Evolutionary conservation across 768 basidiomycete genomes (phyloP).

Genomic region (Tricholoma sp.): DNA sequence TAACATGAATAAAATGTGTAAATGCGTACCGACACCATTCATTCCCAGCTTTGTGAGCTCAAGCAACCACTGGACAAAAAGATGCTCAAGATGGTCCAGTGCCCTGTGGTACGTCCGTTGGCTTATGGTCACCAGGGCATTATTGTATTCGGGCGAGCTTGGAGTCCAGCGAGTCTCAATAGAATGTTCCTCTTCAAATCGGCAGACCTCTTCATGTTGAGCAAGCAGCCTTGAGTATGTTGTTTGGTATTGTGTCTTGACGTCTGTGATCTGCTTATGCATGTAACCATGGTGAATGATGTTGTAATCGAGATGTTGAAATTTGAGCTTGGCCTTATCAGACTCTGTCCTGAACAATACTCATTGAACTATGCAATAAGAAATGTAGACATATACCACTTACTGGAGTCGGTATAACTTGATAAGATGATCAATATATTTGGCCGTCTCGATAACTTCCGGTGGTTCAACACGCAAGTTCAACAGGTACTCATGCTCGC

Average conservation of each 20-base stretch:
- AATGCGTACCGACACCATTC: too few species aligned
- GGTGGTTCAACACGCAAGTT: too few species aligned
- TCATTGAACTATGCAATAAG: neutral
- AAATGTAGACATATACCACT: neutral
- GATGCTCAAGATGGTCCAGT: conserved; percentile 26
- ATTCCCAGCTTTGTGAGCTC: conserved; percentile 32
- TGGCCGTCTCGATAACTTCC: conserved; percentile 23
- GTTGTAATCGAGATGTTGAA: neutral
- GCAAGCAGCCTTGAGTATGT: conserved; percentile 17
- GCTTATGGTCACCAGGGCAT: conserved; percentile 12
- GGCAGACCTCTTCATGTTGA: too few species aligned
- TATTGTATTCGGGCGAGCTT: conserved; percentile 17
- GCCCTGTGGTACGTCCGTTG: conserved; percentile 21
- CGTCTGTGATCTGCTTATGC: conserved; percentile 15
- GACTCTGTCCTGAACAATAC: neutral
- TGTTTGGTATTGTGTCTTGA: conserved; percentile 19
- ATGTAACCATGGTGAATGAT: conserved; percentile 12
- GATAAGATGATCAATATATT: too few species aligned
- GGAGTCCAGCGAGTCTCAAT: conserved; percentile 24
- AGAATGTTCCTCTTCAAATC: conserved; percentile 20
- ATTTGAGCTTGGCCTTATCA: neutral
- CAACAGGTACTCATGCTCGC: conserved; percentile 22
- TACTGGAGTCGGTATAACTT: conserved; percentile 9
- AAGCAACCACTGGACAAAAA: conserved; percentile 31
- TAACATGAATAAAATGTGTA: neutral